Conservation (phyloP, 2,329 filamentous ascomycete genomes). For the Ophiostoma fasciatum region DNA sequence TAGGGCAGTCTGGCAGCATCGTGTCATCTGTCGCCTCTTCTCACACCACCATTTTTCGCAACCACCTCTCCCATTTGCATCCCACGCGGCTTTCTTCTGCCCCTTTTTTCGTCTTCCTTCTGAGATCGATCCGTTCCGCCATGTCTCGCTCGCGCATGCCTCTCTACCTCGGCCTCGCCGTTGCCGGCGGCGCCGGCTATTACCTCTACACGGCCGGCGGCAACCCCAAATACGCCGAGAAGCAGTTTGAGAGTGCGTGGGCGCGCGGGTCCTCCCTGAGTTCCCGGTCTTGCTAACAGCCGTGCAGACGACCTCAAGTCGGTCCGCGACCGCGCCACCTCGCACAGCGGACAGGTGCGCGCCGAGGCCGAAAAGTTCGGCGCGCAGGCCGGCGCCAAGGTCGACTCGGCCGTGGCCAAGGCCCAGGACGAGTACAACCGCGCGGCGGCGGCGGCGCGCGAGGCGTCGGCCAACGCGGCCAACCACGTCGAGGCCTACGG, state of each 20-base stretch:
- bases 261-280: neutral
- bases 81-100: no score
- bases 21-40: constrained; percentile 1
- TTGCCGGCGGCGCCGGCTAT: constrained; percentile 60
- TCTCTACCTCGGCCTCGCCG: constrained; percentile 42
- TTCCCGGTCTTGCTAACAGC: neutral
- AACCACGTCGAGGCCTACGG: constrained; percentile 42
- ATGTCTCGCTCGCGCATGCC: constrained; percentile 35
- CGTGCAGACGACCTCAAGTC: constrained; percentile 62
- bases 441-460: constrained; percentile 40
- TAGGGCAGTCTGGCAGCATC: neutral
- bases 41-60: neutral
- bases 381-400: constrained; percentile 45
- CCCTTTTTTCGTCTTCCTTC: no score
- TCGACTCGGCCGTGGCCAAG: constrained; percentile 55
- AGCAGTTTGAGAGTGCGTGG: constrained; percentile 65
- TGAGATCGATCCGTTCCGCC: no score
- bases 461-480: constrained; percentile 35
- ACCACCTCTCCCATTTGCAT: neutral
- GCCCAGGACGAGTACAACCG: constrained; percentile 37
- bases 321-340: constrained; percentile 48
- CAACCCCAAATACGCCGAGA: constrained; percentile 65
- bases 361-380: constrained; percentile 49
- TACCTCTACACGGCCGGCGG: constrained; percentile 86
- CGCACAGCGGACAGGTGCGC: constrained; percentile 52